Evolutionary conservation across 306 rosid species (phyloP), one percentile per base, ranked within the genome.

Genomic region (Ochetophila trinervis): DNA sequence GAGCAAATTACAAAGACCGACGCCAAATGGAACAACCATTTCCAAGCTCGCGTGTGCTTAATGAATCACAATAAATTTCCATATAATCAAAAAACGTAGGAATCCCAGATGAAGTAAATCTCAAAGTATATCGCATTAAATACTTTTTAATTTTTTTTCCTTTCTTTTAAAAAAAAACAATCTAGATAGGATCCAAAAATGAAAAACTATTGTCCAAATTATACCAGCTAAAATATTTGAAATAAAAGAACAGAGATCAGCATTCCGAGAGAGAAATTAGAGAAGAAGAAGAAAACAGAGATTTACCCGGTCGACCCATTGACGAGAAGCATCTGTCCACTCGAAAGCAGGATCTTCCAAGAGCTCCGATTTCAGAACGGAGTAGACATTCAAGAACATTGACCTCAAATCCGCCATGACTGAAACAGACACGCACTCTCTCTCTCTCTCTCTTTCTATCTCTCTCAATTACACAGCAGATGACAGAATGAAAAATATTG

Each of bases 351-450:
- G 86, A 74, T 91, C 97, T 21, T 75, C 51, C 49, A 91, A 68
- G 58, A 91, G 88, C 73, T 91, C 95, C 5, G 82, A 77, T 71
- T 90, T 90, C 57, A 90, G 84, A 58, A 80, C 82, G 0, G 85
- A 65, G 80, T 90, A 90, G 16, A 86, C 88, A n/a, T 91, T 62
- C 71, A 82, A 40, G 80, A 87, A 91, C 37, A 76, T 80, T 42
- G 95, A 78, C 84, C 67, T 87, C 24, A 80, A 87, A 91, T 87
- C 95, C 73, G 90, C 88, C 97, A 91, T 71, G 61, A 42, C 65
- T 45, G 19, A 13, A 32, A 34, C 17, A 15, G 10, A 44, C 16
- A 49, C 4, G 16, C 50, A 32, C 24, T 36, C 4, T 27, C 32
- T 40, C 5, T 40, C 9, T 24, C 61, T 4, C 20, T 12, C 21